Conservation (phyloP, 2,329 filamentous ascomycete genomes). For the Fusarium mangiferae region DNA sequence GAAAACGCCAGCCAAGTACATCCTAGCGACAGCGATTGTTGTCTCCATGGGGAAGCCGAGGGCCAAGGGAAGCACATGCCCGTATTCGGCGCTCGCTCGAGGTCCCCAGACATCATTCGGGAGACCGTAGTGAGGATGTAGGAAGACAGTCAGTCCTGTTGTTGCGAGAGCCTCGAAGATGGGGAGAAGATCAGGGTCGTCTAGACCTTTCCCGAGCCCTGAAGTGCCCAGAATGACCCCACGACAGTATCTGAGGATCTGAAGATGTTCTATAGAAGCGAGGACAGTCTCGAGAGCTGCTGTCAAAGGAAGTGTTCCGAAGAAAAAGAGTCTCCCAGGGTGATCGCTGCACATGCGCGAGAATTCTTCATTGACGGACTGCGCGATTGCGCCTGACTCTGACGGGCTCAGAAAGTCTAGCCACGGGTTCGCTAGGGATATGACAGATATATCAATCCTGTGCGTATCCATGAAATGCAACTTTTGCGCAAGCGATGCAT, state of each 20-base stretch:
- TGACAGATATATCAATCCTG: slow-evolving; percentile 81
- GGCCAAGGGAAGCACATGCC: slow-evolving; percentile 86
- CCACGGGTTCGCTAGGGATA: slow-evolving; percentile 94
- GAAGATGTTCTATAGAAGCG: slow-evolving; percentile 71
- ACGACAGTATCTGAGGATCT: slow-evolving; percentile 72
- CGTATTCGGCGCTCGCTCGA: slow-evolving; percentile 74
- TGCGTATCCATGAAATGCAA: slow-evolving; percentile 89
- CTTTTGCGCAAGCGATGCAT: slow-evolving; percentile 82
- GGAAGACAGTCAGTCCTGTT: slow-evolving; percentile 75
- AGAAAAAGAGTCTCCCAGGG: slow-evolving; percentile 79
- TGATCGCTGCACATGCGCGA: slow-evolving; percentile 74
- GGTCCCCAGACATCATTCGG: slow-evolving; percentile 83
- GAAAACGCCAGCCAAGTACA: slow-evolving; percentile 89
- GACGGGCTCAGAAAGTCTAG: slow-evolving; percentile 79
- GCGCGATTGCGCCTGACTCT: slow-evolving; percentile 71
- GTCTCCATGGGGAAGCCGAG: slow-evolving; percentile 93
- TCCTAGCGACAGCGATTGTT: slow-evolving; percentile 86
- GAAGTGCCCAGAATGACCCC: slow-evolving; percentile 91
- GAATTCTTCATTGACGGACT: slow-evolving; percentile 80
- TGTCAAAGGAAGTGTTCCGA: slow-evolving; percentile 82
- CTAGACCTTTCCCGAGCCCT: slow-evolving; percentile 81
- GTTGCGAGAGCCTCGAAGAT: slow-evolving; percentile 77
- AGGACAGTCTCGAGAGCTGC: slow-evolving; percentile 71
- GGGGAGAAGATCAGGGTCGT: slow-evolving; percentile 78
- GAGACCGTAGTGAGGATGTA: slow-evolving; percentile 93